phyloP scores from a whole-genome alignment of 2,329 filamentous ascomycete species.

The Pseudocercospora musae region DNA sequence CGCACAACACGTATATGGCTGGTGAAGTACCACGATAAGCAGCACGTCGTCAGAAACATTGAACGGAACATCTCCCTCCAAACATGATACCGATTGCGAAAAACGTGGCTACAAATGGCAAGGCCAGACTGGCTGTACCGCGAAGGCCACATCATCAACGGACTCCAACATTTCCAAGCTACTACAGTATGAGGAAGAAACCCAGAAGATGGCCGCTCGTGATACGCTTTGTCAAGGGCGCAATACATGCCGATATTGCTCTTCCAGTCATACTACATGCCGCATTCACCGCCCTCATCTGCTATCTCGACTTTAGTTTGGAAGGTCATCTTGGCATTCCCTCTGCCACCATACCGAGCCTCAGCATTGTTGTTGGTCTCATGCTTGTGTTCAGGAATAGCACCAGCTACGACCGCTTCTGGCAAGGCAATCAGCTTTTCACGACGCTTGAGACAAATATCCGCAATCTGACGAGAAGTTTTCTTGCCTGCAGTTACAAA shows the following conservation, averaged over 20 bases:
- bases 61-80: background rate
- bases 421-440: constrained; percentile 50
- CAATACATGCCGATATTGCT: constrained; percentile 58
- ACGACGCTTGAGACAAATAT: constrained; percentile 57
- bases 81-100: background rate
- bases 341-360: constrained; percentile 58
- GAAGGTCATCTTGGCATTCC: constrained; percentile 53
- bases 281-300: constrained; percentile 56
- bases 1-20: too few relatives aligned
- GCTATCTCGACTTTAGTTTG: constrained; percentile 51
- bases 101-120: background rate
- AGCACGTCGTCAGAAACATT: background rate
- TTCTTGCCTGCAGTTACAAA: constrained; percentile 48
- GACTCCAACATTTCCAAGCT: constrained; percentile 43
- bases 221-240: constrained; percentile 62
- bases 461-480: constrained; percentile 57
- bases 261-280: constrained; percentile 57
- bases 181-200: constrained; percentile 45
- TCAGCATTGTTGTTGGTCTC: constrained; percentile 64
- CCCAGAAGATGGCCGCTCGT: constrained; percentile 60
- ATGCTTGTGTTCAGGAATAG: constrained; percentile 67
- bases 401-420: constrained; percentile 63
- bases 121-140: background rate
- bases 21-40: background rate
- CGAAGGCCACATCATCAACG: constrained; percentile 9